Conservation (phyloP, 345 rosid genomes). For the Boechera divaricarpa region DNA sequence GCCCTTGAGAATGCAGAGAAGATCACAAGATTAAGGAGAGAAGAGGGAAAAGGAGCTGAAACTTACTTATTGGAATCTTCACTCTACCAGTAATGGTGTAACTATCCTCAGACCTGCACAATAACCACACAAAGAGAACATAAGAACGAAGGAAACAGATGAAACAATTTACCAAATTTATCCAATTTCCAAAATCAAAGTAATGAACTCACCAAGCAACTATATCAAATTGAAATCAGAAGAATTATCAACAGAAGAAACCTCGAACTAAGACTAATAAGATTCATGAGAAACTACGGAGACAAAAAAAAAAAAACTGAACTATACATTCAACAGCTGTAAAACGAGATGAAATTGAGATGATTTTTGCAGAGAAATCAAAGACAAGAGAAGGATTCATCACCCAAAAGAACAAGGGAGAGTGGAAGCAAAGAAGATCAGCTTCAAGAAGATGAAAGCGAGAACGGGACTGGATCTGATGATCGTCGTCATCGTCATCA, state of each 20-base stretch:
- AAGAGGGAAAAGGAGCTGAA: neutral
- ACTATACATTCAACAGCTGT: neutral
- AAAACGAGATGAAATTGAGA: slow-evolving; percentile 3
- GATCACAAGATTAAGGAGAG: neutral
- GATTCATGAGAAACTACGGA: neutral
- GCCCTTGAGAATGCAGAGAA: neutral
- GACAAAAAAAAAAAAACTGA: neutral
- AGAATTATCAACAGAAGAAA: neutral
- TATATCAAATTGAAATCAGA: slow-evolving; percentile 18
- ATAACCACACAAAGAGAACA: slow-evolving; percentile 19
- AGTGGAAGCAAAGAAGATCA: slow-evolving; percentile 46
- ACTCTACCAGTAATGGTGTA: slow-evolving; percentile 73
- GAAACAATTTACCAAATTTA: neutral
- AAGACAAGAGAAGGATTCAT: neutral
- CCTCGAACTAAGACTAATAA: neutral
- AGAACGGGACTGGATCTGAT: slow-evolving; percentile 45
- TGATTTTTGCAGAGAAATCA: neutral
- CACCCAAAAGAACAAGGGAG: slow-evolving; percentile 55
- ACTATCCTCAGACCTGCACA: slow-evolving; percentile 61
- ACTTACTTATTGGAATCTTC: slow-evolving; percentile 59
- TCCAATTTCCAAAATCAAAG: slow-evolving; percentile 1
- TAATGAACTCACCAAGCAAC: neutral
- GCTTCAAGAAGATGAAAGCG: slow-evolving; percentile 38
- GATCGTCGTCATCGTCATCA: slow-evolving; percentile 46
- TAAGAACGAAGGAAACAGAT: neutral